Conservation (phyloP, 169 alveolate species). For the Cryptosporidium sp. region DNA sequence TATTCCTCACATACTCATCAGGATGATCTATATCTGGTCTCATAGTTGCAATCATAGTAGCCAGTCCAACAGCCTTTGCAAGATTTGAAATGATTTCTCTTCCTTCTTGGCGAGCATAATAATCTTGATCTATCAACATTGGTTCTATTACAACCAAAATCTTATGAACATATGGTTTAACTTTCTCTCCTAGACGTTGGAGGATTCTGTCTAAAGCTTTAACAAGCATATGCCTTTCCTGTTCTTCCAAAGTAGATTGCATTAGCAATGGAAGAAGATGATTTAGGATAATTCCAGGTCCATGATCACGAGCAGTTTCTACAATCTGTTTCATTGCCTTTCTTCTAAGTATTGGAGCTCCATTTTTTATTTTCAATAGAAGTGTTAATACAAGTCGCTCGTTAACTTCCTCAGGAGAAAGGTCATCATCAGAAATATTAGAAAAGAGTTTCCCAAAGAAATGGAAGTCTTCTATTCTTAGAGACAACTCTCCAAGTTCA, state of each 20-base stretch:
- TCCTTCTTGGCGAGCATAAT: slow-evolving; percentile 99
- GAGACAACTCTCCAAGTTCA: slow-evolving; percentile 85
- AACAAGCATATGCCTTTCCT: slow-evolving; percentile 98
- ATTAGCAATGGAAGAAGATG: slow-evolving; percentile 98
- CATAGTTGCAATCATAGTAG: slow-evolving; percentile 99
- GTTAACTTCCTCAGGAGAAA: slow-evolving; percentile 94
- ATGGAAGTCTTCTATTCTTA: slow-evolving; percentile 93
- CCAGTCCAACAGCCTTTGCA: slow-evolving; percentile 97
- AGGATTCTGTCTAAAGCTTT: slow-evolving; percentile 94
- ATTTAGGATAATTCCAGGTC: slow-evolving; percentile 96
- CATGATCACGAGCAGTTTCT: slow-evolving; percentile 97
- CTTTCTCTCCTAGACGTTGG: slow-evolving; percentile 95
- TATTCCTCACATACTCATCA: slow-evolving; percentile 98
- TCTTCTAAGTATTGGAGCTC: slow-evolving; percentile 97
- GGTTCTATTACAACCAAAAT: slow-evolving; percentile 99
- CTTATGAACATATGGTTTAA: slow-evolving; percentile 98
- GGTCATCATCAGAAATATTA: slow-evolving; percentile 92
- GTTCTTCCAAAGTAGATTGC: slow-evolving; percentile 96
- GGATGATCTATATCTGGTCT: slow-evolving; percentile 99
- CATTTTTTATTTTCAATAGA: slow-evolving; percentile 96
- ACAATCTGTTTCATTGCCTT: slow-evolving; percentile 95
- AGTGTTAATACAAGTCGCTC: slow-evolving; percentile 95
- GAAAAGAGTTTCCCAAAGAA: slow-evolving; percentile 89
- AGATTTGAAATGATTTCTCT: slow-evolving; percentile 96
- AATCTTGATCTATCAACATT: slow-evolving; percentile 98